phyloP scores from a whole-genome alignment of 768 basidiomycete species.

The Exidia glandulosa region DNA sequence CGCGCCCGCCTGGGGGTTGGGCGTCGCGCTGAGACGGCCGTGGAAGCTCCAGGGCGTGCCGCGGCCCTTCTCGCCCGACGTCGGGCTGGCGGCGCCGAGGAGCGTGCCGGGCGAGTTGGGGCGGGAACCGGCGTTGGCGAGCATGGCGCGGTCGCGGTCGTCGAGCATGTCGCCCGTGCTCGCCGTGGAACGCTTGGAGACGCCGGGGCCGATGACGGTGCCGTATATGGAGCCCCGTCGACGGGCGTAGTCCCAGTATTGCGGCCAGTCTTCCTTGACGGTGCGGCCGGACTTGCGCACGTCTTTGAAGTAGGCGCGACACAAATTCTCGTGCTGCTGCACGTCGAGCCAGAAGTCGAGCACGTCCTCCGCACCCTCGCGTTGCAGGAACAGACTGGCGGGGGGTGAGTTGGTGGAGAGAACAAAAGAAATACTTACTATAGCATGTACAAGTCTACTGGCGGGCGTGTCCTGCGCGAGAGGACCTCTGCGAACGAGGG shows the following conservation, averaged over 20 bases:
- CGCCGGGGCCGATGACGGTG: conserved; percentile 65
- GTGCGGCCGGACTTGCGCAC: conserved; percentile 87
- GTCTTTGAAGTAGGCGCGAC: conserved; percentile 98
- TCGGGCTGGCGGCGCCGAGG: conserved; percentile 21
- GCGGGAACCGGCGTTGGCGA: conserved; percentile 34
- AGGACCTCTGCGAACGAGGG: conserved; percentile 90
- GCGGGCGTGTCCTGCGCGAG: conserved; percentile 80
- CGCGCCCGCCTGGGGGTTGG: conserved; percentile 26
- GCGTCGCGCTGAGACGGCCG: conserved; percentile 5
- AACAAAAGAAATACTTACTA: conserved; percentile 55
- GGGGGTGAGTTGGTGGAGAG: not conserved
- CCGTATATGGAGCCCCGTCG: conserved; percentile 89
- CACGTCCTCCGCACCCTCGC: conserved; percentile 92
- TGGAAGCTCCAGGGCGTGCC: not conserved
- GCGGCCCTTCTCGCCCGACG: conserved; percentile 1
- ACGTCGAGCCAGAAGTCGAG: conserved; percentile 99
- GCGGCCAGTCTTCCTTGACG: conserved; percentile 96
- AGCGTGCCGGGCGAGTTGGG: conserved; percentile 35
- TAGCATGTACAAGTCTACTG: conserved; percentile 98
- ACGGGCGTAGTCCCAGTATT: conserved; percentile 92
- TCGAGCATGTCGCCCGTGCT: conserved; percentile 64
- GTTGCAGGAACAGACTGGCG: conserved; percentile 80
- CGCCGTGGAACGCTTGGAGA: conserved; percentile 66
- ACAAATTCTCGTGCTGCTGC: conserved; percentile 97
- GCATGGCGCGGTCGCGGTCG: conserved; percentile 61